A percentile compares a stretch with the other conserved stretches of the same genome.
Conservation (phyloP, 1,284 basidiomycete species). For the Ceratobasidium sp. region DNA sequence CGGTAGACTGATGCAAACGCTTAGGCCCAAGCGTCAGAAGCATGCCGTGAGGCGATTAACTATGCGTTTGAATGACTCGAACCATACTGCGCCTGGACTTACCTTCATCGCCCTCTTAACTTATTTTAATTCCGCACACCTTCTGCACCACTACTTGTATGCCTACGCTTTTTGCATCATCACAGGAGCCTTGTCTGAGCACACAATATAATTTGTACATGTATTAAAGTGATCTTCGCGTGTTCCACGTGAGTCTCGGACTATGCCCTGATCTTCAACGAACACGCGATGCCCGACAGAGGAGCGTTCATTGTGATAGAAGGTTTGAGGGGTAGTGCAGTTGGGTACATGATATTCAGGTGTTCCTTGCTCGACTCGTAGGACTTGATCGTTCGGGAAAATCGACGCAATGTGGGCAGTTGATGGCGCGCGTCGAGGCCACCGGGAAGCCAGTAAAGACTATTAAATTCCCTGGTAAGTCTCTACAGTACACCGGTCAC, state of each 20-base stretch:
- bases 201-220: conserved; percentile 34
- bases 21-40: conserved; percentile 36
- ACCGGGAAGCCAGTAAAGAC: conserved; percentile 61
- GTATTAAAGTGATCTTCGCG: conserved; percentile 29
- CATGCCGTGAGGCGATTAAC: conserved; percentile 36
- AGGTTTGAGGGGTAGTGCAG: conserved; percentile 54
- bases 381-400: conserved; percentile 93
- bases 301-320: conserved; percentile 92
- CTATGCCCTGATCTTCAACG: conserved; percentile 34
- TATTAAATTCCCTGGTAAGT: conserved; percentile 87
- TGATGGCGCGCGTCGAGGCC: conserved; percentile 64
- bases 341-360: not conserved
- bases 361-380: not conserved
- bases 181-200: conserved; percentile 4
- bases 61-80: conserved; percentile 40
- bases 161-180: conserved; percentile 4
- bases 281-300: conserved; percentile 54
- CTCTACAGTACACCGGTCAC: not conserved
- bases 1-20: not conserved
- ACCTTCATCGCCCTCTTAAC: conserved; percentile 4
- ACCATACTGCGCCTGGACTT: not conserved
- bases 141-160: not conserved
- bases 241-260: conserved; percentile 14
- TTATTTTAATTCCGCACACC: conserved; percentile 18
- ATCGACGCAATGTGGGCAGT: conserved; percentile 79